A percentile compares a stretch with the other conserved stretches of the same genome.
These are phyloP conservation scores for Melaleuca quinquenervia DNA, from an alignment of 345 rosid species.

Conservation along the genomic window DNA sequence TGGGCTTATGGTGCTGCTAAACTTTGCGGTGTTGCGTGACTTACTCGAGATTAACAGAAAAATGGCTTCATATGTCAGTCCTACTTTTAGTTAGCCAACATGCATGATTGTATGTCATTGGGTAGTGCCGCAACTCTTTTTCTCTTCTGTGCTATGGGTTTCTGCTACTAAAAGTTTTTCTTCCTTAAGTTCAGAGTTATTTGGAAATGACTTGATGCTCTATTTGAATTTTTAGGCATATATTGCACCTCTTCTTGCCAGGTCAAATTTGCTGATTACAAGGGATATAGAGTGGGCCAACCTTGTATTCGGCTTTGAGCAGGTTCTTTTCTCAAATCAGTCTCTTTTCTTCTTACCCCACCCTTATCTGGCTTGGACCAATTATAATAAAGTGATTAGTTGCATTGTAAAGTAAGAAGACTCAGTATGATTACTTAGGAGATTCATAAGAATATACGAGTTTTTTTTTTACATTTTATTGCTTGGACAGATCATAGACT, in stretches of 20 bases:
- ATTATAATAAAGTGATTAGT: neutral
- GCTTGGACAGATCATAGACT: neutral
- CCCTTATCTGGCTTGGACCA: neutral
- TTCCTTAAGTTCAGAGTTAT: neutral
- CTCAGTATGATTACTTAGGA: neutral
- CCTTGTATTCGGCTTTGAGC: slow-evolving; percentile 92
- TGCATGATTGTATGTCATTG: neutral
- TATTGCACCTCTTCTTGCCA: slow-evolving; percentile 81
- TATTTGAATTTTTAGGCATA: slow-evolving; percentile 25
- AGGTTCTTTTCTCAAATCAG: slow-evolving; percentile 28
- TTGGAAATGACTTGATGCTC: neutral
- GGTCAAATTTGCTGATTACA: slow-evolving; percentile 89
- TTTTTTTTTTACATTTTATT: neutral
- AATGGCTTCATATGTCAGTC: neutral
- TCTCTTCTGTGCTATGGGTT: neutral
- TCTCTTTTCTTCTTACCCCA: neutral
- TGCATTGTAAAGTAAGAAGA: neutral
- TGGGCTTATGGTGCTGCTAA: neutral
- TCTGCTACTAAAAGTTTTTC: neutral
- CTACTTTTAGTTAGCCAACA: neutral
- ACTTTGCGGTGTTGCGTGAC: neutral
- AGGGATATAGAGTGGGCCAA: slow-evolving; percentile 98
- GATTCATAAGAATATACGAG: neutral
- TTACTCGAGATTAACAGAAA: neutral
- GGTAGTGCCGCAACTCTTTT: neutral